phyloP scores from a whole-genome alignment of 352 stramenopile genomes.

The Phytophthora lateralis region DNA sequence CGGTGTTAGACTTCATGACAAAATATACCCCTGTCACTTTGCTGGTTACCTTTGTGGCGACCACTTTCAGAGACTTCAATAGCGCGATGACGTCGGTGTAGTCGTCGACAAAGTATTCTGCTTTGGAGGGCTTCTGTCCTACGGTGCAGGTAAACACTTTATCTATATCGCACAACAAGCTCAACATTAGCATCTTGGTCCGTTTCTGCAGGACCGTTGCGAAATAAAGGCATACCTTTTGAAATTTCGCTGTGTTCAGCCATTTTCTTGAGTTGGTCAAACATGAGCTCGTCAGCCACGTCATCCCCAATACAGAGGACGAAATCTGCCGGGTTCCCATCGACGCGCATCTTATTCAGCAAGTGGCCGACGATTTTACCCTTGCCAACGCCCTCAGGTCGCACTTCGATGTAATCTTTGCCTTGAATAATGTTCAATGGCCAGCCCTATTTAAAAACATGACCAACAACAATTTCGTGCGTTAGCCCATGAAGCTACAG shows the following conservation, averaged over 20 bases:
- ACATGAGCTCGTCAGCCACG: slow-evolving; percentile 98
- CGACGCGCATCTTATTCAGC: slow-evolving; percentile 74
- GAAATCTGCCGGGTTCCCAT: slow-evolving; percentile 93
- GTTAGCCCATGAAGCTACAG: not conserved
- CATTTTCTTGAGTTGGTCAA: slow-evolving; percentile 72
- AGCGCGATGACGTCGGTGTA: slow-evolving; percentile 94
- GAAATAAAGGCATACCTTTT: slow-evolving; percentile 37
- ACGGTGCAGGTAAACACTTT: slow-evolving; percentile 96
- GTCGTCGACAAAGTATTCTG: slow-evolving; percentile 97
- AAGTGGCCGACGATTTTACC: slow-evolving; percentile 94
- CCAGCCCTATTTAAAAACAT: slow-evolving; percentile 50
- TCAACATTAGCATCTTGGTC: not conserved
- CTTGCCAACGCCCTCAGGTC: slow-evolving; percentile 97
- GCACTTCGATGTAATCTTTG: slow-evolving; percentile 98
- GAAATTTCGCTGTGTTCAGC: slow-evolving; percentile 40
- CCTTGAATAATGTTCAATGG: slow-evolving; percentile 81
- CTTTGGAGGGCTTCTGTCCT: slow-evolving; percentile 97
- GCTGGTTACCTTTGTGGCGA: slow-evolving; percentile 72
- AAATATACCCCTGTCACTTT: not conserved
- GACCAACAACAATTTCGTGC: not conserved
- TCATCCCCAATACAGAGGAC: slow-evolving; percentile 98
- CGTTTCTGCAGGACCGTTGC: not conserved
- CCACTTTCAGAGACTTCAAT: slow-evolving; percentile 79
- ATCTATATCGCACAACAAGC: slow-evolving; percentile 42
- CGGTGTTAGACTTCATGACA: slow-evolving; percentile 4